phyloP scores from a whole-genome alignment of 2,329 filamentous ascomycete species.

The Aspergillus sp. region DNA sequence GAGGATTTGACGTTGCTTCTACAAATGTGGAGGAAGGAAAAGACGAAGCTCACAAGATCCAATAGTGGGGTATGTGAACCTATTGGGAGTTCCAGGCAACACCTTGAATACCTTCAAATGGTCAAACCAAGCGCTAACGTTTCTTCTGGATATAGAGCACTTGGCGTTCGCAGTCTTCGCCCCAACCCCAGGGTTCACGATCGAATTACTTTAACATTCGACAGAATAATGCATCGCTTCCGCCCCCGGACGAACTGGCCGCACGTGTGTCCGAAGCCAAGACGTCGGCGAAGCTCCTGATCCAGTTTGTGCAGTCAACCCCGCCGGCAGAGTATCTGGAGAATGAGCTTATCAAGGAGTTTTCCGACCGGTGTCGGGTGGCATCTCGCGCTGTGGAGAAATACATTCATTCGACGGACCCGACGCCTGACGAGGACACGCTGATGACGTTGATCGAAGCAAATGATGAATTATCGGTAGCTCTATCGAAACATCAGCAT shows the following conservation, averaged over 20 bases:
- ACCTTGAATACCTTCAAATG: not conserved
- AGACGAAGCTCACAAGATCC: constrained; percentile 59
- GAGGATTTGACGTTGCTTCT: constrained; percentile 69
- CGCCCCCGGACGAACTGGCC: constrained; percentile 72
- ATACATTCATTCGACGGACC: constrained; percentile 79
- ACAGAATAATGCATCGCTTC: constrained; percentile 53
- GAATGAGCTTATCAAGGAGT: constrained; percentile 92
- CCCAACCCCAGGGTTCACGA: constrained; percentile 29
- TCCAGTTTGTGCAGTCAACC: constrained; percentile 86
- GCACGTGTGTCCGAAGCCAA: constrained; percentile 85
- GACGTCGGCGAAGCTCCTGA: constrained; percentile 87
- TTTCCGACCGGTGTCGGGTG: constrained; percentile 78
- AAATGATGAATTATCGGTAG: constrained; percentile 83
- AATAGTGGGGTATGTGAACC: constrained; percentile 8
- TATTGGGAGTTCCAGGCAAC: not conserved
- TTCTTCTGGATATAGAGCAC: not conserved
- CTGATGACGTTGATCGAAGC: constrained; percentile 92
- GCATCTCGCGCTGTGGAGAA: constrained; percentile 79
- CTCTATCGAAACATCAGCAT: constrained; percentile 80
- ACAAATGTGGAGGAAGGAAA: constrained; percentile 88
- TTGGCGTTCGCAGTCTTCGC: constrained; percentile 6
- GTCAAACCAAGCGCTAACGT: constrained; percentile 3
- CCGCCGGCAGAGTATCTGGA: constrained; percentile 70
- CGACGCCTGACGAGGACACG: constrained; percentile 85
- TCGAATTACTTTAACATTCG: constrained; percentile 21